Base-by-base conservation (phyloP, 257 asterid species). In the Przewalskia tangutica region DNA sequence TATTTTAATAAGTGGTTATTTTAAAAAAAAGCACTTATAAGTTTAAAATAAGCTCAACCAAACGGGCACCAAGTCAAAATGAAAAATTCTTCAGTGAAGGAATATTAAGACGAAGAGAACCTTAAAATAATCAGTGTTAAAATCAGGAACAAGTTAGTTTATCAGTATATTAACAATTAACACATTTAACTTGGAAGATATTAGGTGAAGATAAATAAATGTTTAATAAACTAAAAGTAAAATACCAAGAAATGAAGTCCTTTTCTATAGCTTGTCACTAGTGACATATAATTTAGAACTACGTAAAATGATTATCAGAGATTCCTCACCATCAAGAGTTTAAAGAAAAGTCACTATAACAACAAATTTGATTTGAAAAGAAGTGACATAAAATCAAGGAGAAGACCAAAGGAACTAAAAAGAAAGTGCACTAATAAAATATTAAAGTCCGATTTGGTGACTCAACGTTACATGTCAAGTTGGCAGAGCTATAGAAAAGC, bases 381-480 rank as follows among this genome's bases (percentile, higher is more conserved):
- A 58, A 55, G 78, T 79, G 56, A 34, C 59, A 54, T 60, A 63
- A 76, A 13, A 84, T 77, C 42, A 82, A 20, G 59, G 27, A 79
- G 38, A 80, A 48, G 86, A 80, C 83, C 68, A 68, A 53, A 75
- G 32, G 23, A 77, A 71, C 34, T 55, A 46, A 32, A 79, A 58
- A 65, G 51, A 59, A 32, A 64, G 48, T 36, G 71, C 7, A 20
- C 44, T 85, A 81, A 38, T 80, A 27, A 27, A 27, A 27, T 68
- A 82, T 80, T 77, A 53, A 79, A 87, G 89, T 88, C 86, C 7
- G 85, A 78, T 81, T 87, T 81, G 65, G 81, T 92, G 95, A 89
- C 90, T 91, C 95, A 84, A 88, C 89, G 81, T 85, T 87, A 83
- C 89, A 86, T 86, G 91, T 87, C 84, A 36, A 27, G 32, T 27